Evolutionary conservation across 805 yeast species (phyloP), one percentile per base, ranked within the genome.

Genomic region (Saccharomycopsis selenospora): DNA sequence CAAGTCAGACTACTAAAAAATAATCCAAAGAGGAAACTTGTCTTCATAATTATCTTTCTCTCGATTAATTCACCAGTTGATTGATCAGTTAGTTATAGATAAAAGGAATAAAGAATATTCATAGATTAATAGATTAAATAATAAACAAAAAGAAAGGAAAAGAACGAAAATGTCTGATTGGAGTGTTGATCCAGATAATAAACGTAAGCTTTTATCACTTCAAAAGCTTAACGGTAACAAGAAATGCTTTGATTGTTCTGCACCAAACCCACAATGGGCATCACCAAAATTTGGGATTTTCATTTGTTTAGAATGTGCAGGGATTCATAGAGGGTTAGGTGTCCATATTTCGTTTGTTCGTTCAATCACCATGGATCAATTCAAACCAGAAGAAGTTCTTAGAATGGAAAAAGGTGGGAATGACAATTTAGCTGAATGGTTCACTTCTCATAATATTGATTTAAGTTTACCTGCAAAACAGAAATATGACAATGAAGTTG

Each of bases 211-310:
- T 36, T 60, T 79, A 56, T 80, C 80, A 40, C 68, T 91, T 52
- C 98, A 91, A 61, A 88, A 88, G 62, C 71, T 72, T 42, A 95
- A 91, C 24, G 82, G 72, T 11, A 88, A 89, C 71, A 88, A 84
- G 69, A 82, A 79, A 64, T 93, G 99, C 67, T 84, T 88, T 65
- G 99, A 93, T 65, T 93, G 99, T 67, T 74, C 71, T 33, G 95
- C 97, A 1, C 96, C 95, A 51, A 91, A 90, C 63, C 99, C 99
- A 7, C 99, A 93, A 66, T 93, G 99, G 99, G 97, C 98, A 1
- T 88, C 96, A 11, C 98, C 98, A 30, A 93, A 93, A 66, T 89
- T 91, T 67, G 99, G 99, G 52, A 85, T 93, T 52, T 93, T 90
- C 67, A 91, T 93, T 61, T 93, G 99, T 66, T 75, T 93, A 36